Conservation (phyloP, 257 asterid genomes). For the Scutellaria minor region DNA sequence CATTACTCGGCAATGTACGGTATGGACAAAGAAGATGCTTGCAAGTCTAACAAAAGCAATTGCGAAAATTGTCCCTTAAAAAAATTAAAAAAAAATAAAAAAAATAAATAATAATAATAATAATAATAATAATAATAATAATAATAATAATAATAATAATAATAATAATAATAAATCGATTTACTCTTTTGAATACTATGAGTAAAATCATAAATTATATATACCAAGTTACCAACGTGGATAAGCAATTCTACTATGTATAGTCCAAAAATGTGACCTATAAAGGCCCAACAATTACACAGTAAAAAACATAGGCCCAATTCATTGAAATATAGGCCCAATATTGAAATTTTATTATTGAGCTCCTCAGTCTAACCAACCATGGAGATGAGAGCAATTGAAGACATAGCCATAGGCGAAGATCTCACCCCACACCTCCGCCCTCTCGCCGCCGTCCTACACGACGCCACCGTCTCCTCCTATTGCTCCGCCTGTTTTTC, state of each 20-base stretch:
- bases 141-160: too few relatives aligned
- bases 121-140: too few relatives aligned
- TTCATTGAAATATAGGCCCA: neutral
- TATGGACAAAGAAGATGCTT: conserved; percentile 33
- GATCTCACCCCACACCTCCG: conserved; percentile 71
- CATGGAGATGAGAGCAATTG: conserved; percentile 66
- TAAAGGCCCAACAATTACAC: neutral
- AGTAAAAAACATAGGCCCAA: neutral
- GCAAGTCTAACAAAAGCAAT: conserved; percentile 27
- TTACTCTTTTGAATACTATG: too few relatives aligned
- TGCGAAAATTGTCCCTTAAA: neutral
- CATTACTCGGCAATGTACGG: neutral
- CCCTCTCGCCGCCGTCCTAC: conserved; percentile 71
- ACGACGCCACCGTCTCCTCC: conserved; percentile 51
- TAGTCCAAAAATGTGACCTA: neutral
- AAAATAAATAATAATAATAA: too few relatives aligned
- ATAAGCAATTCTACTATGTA: neutral
- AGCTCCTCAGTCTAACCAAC: too few relatives aligned
- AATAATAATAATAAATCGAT: too few relatives aligned
- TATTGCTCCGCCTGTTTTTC: conserved; percentile 79
- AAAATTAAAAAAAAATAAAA: too few relatives aligned
- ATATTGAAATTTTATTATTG: neutral
- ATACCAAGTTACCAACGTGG: too few relatives aligned
- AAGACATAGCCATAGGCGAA: conserved; percentile 49
- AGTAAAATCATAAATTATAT: too few relatives aligned